Conservation (phyloP, 78 protist genomes). For the Dictyostelium discoideum region DNA sequence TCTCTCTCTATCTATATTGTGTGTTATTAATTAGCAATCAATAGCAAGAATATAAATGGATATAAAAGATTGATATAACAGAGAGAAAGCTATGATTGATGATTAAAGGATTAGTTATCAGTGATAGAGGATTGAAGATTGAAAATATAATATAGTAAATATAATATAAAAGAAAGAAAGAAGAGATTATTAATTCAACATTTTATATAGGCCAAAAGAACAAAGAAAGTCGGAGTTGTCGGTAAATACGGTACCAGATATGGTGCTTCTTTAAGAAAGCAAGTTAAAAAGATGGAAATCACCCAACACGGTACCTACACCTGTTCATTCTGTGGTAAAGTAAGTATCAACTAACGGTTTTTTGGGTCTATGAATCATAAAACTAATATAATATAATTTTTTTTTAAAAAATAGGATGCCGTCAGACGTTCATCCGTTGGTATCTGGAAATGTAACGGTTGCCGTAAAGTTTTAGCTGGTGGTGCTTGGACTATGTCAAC, state of each 20-base stretch:
- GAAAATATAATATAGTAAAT: no score
- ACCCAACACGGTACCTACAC: constrained; percentile 92
- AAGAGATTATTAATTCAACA: neutral
- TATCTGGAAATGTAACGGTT: constrained; percentile 98
- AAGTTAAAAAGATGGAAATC: constrained; percentile 96
- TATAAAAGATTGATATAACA: no score
- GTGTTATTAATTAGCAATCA: no score
- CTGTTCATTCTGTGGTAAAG: constrained; percentile 76
- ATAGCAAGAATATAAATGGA: no score
- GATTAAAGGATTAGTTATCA: no score
- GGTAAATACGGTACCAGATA: constrained; percentile 99
- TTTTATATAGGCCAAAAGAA: constrained; percentile 94
- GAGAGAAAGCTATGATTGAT: no score
- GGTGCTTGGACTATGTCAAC: constrained; percentile 98
- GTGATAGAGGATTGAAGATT: neutral
- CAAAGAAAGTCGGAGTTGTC: constrained; percentile 98
- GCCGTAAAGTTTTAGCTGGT: constrained; percentile 95
- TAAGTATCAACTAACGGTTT: neutral
- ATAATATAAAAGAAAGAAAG: no score
- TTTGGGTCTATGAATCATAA: no score
- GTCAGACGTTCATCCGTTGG: constrained; percentile 97
- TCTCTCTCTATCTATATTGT: no score
- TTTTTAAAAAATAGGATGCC: no score
- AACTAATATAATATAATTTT: no score
- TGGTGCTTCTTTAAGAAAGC: constrained; percentile 98